phyloP scores from a whole-genome alignment of 1,284 basidiomycete species.

The Ceratobasidium sp. region DNA sequence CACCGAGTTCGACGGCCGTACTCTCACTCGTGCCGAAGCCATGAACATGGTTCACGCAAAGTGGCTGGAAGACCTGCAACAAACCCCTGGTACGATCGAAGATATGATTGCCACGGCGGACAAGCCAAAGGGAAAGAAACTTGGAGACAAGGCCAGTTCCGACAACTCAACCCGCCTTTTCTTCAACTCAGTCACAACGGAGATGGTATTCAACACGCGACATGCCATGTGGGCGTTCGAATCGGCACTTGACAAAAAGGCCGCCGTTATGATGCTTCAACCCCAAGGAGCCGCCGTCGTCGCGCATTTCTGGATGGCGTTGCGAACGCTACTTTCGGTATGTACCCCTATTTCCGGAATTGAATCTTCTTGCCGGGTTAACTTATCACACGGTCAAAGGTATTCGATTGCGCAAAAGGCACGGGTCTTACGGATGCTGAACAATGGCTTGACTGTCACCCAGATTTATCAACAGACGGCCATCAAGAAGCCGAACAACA shows the following conservation, averaged over 20 bases:
- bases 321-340: not conserved
- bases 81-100: not conserved
- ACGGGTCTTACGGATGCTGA: too few relatives aligned
- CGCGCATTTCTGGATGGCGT: not conserved
- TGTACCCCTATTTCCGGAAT: not conserved
- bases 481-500: not conserved
- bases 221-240: not conserved
- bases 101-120: not conserved
- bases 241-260: not conserved
- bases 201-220: not conserved
- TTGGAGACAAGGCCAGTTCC: not conserved
- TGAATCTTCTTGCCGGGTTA: too few relatives aligned
- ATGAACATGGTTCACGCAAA: not conserved
- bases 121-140: not conserved
- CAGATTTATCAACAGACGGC: not conserved
- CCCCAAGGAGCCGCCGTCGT: not conserved
- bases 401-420: too few relatives aligned
- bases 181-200: not conserved
- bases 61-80: not conserved
- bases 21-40: not conserved
- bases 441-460: too few relatives aligned
- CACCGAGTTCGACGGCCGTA: not conserved
- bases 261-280: not conserved
- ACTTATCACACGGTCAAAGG: too few relatives aligned
- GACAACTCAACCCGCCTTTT: not conserved